Base-by-base conservation (phyloP, 2,329 filamentous ascomycete species). In the Boeremia exigua region DNA sequence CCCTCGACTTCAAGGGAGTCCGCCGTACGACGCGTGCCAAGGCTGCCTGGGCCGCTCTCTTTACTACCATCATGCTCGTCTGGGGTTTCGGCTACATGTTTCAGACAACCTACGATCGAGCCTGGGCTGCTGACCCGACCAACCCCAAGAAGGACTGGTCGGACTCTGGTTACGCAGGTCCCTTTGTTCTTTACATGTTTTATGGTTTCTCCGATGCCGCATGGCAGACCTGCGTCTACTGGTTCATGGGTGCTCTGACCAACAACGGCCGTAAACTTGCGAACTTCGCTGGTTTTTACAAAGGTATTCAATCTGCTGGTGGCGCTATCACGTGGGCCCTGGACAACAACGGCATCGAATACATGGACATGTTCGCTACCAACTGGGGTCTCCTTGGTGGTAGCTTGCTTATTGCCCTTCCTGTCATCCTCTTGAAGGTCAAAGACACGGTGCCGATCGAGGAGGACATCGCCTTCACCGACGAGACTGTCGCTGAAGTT, bases 261-360 rank as follows among this genome's bases (percentile, higher is more conserved):
- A 98, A 98, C 84, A 96, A 94, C 61, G 87, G 90, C 58, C 91
- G 93, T 75, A 94, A 92, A 76, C 85, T 94, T 27, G 93, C 94
- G 79, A 96, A 97, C 81, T 89, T 94, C 70, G 90, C 92, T 37
- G 93, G 91, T 60, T 93, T 90, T 81, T 95, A 95, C 84, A 95
- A 95, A 80, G 88, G 88, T 46, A 90, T 96, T 61, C 92, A 96
- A 76, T 94, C 90, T n/a, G 91, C 90, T 15, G 92, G 91, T 66
- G 87, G 88, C 3, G 92, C 90, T 55, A 84, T 93, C 66, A 89
- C 86, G 68, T 90, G 86, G 86, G 84, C 86, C 25, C 75, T 95
- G 49, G 90, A 95, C 69, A 78, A 84, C 32, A 61, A 64, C 27
- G 66, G 67, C 36, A 82, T 84, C 29, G 79, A 87, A 0, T 96